Evolutionary conservation across 2,329 filamentous ascomycete genomes (phyloP).

Genomic region (Trichoderma lentiforme): DNA sequence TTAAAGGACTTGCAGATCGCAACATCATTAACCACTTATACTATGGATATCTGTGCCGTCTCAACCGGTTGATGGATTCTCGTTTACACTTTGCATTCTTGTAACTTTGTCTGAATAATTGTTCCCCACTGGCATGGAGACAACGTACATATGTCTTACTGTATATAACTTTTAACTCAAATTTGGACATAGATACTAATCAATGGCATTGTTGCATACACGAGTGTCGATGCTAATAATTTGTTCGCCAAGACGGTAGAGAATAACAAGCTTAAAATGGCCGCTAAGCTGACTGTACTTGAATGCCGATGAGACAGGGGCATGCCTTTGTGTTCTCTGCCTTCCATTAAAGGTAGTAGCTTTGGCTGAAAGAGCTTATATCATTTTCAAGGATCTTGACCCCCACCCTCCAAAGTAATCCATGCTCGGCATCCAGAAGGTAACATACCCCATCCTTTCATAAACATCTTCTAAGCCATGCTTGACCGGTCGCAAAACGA

Average conservation of each 20-base stretch:
- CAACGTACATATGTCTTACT: background rate
- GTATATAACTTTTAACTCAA: background rate
- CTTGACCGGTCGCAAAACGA: background rate
- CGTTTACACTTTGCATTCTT: background rate
- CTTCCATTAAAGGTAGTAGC: background rate
- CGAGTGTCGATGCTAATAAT: background rate
- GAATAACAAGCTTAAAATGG: background rate
- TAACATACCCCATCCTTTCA: background rate
- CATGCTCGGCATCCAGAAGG: background rate
- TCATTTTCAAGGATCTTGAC: background rate
- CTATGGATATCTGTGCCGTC: background rate
- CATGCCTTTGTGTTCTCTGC: background rate
- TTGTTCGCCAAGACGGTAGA: background rate
- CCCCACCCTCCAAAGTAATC: background rate
- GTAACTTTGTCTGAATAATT: background rate
- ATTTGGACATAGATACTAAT: background rate
- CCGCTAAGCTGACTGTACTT: background rate
- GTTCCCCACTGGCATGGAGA: background rate
- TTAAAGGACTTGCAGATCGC: background rate
- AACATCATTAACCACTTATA: background rate
- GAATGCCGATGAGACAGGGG: background rate
- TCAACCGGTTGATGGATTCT: no score
- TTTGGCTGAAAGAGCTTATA: background rate
- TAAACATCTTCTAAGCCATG: background rate
- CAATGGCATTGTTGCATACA: background rate